Conservation (phyloP, 306 rosid species). For the Vigna unguiculata region DNA sequence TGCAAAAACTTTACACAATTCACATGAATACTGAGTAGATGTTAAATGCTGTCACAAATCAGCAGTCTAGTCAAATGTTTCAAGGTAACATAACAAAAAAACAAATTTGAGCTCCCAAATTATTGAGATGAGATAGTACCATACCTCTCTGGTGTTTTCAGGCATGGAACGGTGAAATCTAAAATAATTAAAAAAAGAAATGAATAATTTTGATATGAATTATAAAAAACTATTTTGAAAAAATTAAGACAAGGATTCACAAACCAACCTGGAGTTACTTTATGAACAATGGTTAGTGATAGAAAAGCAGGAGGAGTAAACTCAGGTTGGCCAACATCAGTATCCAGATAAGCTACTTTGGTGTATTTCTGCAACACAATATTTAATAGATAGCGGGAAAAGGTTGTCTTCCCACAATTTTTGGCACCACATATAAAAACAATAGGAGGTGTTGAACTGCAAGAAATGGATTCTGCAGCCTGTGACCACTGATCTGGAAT, state of each 20-base stretch:
- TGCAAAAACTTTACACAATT: not conserved
- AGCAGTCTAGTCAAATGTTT: constrained; percentile 20
- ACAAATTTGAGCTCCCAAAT: not conserved
- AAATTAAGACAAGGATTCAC: constrained; percentile 26
- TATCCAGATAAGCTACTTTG: constrained; percentile 80
- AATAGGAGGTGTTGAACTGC: constrained; percentile 59
- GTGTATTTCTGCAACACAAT: constrained; percentile 54
- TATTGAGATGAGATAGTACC: constrained; percentile 39
- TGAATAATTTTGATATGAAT: not conserved
- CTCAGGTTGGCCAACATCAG: constrained; percentile 97
- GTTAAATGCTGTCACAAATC: not conserved
- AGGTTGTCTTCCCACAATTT: constrained; percentile 87
- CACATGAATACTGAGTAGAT: not conserved
- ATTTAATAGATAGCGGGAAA: constrained; percentile 88
- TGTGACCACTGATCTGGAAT: constrained; percentile 77
- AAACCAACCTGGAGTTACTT: constrained; percentile 68
- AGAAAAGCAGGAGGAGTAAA: constrained; percentile 89
- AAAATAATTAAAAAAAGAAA: constrained; percentile 23
- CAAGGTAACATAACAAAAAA: constrained; percentile 27
- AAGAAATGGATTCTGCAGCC: constrained; percentile 65
- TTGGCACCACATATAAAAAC: constrained; percentile 80
- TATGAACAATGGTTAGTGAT: constrained; percentile 68
- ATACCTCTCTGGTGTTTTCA: constrained; percentile 93
- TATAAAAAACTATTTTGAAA: not conserved
- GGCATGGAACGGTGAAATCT: constrained; percentile 86